A percentile compares a stretch with the other conserved stretches of the same genome.
phyloP scores from a whole-genome alignment of 202 grass and related monocot genomes.

The Cymbopogon flexuosus region DNA sequence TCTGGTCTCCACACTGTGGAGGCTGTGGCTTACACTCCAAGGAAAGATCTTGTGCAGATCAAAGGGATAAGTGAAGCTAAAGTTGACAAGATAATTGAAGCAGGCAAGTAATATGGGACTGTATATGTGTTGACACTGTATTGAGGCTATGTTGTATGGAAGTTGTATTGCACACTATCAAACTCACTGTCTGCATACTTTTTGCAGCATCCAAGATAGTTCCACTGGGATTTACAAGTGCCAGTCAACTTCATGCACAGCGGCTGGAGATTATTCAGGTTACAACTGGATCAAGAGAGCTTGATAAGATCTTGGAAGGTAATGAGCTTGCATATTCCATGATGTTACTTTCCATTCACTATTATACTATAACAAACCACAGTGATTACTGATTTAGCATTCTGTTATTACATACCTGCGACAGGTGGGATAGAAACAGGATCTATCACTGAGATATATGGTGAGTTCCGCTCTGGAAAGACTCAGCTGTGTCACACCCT shows the following conservation, averaged over 20 bases:
- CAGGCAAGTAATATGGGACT: slow-evolving; percentile 41
- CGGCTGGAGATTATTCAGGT: neutral
- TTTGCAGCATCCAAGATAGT: slow-evolving; percentile 80
- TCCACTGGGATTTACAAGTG: slow-evolving; percentile 8
- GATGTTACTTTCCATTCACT: neutral
- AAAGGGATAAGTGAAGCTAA: slow-evolving; percentile 98
- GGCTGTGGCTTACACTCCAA: slow-evolving; percentile 81
- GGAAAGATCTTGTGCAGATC: slow-evolving; percentile 92
- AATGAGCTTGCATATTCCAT: neutral
- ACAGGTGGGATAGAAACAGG: slow-evolving; percentile 94
- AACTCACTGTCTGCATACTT: neutral
- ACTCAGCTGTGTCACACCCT: slow-evolving; percentile 89
- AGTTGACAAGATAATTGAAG: slow-evolving; percentile 97
- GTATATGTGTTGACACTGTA: neutral
- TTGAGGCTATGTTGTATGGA: neutral
- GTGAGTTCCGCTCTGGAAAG: slow-evolving; percentile 87
- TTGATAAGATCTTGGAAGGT: neutral
- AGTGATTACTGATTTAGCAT: neutral
- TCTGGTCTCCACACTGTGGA: slow-evolving; percentile 75
- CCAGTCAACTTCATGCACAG: neutral
- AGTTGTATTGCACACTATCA: neutral
- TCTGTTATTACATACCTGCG: slow-evolving; percentile 25
- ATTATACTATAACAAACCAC: neutral
- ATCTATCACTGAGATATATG: slow-evolving; percentile 96
- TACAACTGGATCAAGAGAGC: neutral